Percentiles rank a stretch among this genome's conserved stretches.
These are phyloP conservation scores for Macrolepiota fuliginosa DNA, from an alignment of 768 basidiomycete species.

Conservation along the genomic window DNA sequence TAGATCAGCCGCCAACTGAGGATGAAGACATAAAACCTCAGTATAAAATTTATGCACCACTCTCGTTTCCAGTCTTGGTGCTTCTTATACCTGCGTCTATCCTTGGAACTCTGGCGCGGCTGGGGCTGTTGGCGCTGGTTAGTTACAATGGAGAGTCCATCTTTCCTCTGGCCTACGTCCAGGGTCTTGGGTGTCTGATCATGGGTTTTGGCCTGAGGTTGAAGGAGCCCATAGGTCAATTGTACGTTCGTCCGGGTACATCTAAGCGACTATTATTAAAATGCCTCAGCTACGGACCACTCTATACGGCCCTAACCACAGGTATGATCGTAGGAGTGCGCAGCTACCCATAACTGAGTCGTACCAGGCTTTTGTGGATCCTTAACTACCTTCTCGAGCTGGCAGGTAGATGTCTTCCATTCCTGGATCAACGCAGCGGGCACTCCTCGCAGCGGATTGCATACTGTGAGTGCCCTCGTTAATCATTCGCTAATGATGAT, in stretches of 20 bases:
- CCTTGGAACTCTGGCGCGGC: constrained; percentile 78
- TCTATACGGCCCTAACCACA: constrained; percentile 87
- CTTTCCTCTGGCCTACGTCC: constrained; percentile 82
- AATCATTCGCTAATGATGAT: background rate
- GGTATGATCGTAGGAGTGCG: constrained; percentile 39
- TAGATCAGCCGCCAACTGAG: constrained; percentile 33
- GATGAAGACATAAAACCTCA: constrained; percentile 25
- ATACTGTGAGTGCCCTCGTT: constrained; percentile 57
- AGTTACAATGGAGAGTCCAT: constrained; percentile 74
- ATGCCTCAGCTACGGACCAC: constrained; percentile 71
- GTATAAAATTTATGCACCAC: constrained; percentile 41
- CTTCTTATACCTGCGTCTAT: constrained; percentile 81
- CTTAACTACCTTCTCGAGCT: constrained; percentile 93
- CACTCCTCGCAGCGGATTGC: constrained; percentile 59
- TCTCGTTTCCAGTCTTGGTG: constrained; percentile 61
- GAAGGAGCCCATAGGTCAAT: constrained; percentile 69
- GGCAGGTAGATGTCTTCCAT: constrained; percentile 86
- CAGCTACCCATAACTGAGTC: background rate
- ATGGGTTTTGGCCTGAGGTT: constrained; percentile 81
- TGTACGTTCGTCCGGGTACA: constrained; percentile 47
- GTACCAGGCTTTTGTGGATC: constrained; percentile 89
- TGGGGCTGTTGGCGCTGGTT: constrained; percentile 74
- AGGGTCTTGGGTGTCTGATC: constrained; percentile 84
- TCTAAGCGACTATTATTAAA: background rate
- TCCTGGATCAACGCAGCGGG: constrained; percentile 75